phyloP scores from a whole-genome alignment of 176 grass and related monocot genomes.

The Musa acuminata region DNA sequence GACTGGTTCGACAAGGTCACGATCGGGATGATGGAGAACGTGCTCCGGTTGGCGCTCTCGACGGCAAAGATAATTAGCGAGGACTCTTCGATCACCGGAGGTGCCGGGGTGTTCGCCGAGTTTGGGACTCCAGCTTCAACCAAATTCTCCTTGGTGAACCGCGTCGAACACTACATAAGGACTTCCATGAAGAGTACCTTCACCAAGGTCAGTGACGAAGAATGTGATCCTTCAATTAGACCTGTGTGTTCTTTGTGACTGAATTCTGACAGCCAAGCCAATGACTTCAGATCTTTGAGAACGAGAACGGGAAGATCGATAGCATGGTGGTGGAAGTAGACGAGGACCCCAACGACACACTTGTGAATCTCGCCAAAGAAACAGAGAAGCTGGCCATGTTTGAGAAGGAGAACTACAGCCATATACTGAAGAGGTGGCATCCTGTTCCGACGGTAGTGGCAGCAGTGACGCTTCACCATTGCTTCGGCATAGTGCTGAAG shows the following conservation, averaged over 20 bases:
- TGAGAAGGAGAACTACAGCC: slow-evolving; percentile 62
- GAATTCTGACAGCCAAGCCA: neutral
- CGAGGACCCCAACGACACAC: slow-evolving; percentile 41
- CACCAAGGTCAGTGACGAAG: slow-evolving; percentile 44
- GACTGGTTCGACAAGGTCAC: slow-evolving; percentile 40
- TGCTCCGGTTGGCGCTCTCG: slow-evolving; percentile 50
- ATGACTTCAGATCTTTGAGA: slow-evolving; percentile 47
- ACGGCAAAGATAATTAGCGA: slow-evolving; percentile 54
- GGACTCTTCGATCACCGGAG: slow-evolving; percentile 15
- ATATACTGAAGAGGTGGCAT: slow-evolving; percentile 57
- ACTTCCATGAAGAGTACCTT: slow-evolving; percentile 71
- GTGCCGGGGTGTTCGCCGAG: slow-evolving; percentile 5
- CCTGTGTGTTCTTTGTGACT: neutral
- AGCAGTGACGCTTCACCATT: slow-evolving; percentile 63
- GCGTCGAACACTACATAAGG: slow-evolving; percentile 59
- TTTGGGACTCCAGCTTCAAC: slow-evolving; percentile 11
- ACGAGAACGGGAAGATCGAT: slow-evolving; percentile 27
- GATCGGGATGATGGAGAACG: slow-evolving; percentile 42
- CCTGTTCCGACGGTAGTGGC: slow-evolving; percentile 45
- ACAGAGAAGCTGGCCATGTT: slow-evolving; percentile 50
- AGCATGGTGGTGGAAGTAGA: slow-evolving; percentile 40
- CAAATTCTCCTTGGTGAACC: slow-evolving; percentile 21
- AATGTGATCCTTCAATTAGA: neutral
- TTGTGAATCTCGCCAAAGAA: slow-evolving; percentile 50
- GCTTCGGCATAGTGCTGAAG: slow-evolving; percentile 70